phyloP scores from a whole-genome alignment of 192 early-diverging fungal species.

The Backusella morwellensis region DNA sequence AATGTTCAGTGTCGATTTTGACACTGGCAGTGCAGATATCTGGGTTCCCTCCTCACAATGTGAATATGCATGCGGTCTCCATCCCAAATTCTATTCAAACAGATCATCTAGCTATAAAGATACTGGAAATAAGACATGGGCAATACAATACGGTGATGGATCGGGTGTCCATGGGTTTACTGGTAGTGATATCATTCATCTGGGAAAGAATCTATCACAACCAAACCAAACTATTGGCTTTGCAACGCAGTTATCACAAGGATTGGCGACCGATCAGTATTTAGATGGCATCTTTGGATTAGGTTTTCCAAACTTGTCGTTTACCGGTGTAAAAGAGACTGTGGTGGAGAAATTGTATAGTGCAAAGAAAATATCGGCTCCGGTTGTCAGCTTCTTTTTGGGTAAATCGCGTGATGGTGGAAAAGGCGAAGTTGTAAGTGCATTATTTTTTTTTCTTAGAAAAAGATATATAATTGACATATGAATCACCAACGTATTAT shows the following conservation, averaged over 20 bases:
- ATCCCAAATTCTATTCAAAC: constrained; percentile 28
- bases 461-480: background rate
- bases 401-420: constrained; percentile 40
- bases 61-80: constrained; percentile 21
- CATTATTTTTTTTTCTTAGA: background rate
- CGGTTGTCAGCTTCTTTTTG: constrained; percentile 22
- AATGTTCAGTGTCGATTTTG: constrained; percentile 61
- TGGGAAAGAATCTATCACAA: constrained; percentile 50
- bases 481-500: background rate
- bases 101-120: constrained; percentile 21
- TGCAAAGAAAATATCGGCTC: background rate
- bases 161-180: constrained; percentile 35
- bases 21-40: constrained; percentile 68
- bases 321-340: constrained; percentile 12
- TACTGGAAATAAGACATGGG: constrained; percentile 30
- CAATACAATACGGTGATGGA: constrained; percentile 41
- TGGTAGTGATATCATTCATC: constrained; percentile 48
- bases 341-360: constrained; percentile 8
- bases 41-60: constrained; percentile 48
- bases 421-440: constrained; percentile 39
- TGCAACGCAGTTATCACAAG: constrained; percentile 51
- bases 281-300: constrained; percentile 67
- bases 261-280: constrained; percentile 51
- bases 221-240: constrained; percentile 60
- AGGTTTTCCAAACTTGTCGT: constrained; percentile 44